phyloP scores from a whole-genome alignment of 495 filamentous ascomycete species.

The Hyaloscypha variabilis region DNA sequence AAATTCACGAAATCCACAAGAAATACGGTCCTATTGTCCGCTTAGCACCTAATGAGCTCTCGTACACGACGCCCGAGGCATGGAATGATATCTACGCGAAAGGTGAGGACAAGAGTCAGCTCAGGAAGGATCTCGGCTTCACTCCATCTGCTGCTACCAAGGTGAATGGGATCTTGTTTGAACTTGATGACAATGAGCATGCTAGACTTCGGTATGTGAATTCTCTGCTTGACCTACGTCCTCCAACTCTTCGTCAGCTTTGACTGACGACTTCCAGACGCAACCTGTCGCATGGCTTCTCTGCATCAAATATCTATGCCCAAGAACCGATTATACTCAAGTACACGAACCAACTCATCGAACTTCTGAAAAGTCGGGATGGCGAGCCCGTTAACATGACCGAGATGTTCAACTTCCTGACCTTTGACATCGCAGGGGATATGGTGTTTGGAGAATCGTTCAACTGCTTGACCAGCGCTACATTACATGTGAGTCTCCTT shows the following conservation, averaged over 20 bases:
- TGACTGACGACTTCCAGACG: constrained; percentile 57
- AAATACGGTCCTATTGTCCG: constrained; percentile 60
- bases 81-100: constrained; percentile 16
- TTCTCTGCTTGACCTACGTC: constrained; percentile 49
- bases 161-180: constrained; percentile 8
- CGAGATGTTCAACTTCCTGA: constrained; percentile 34
- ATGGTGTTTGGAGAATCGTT: constrained; percentile 42
- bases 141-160: not conserved
- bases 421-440: constrained; percentile 39
- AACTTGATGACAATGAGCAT: constrained; percentile 51
- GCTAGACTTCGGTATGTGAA: constrained; percentile 60
- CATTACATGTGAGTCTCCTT: constrained; percentile 11
- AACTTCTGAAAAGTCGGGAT: constrained; percentile 49
- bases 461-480: constrained; percentile 21
- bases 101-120: not conserved
- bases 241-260: constrained; percentile 29
- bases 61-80: constrained; percentile 54
- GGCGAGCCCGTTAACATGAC: constrained; percentile 36
- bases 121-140: constrained; percentile 11
- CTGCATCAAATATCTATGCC: constrained; percentile 46
- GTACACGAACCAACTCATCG: constrained; percentile 52
- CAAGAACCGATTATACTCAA: constrained; percentile 47
- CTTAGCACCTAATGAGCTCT: constrained; percentile 56
- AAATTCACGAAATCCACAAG: constrained; percentile 58
- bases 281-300: constrained; percentile 58